Evolutionary conservation across 129 eudicot species (phyloP).

Genomic region (Flaveria trinervia): DNA sequence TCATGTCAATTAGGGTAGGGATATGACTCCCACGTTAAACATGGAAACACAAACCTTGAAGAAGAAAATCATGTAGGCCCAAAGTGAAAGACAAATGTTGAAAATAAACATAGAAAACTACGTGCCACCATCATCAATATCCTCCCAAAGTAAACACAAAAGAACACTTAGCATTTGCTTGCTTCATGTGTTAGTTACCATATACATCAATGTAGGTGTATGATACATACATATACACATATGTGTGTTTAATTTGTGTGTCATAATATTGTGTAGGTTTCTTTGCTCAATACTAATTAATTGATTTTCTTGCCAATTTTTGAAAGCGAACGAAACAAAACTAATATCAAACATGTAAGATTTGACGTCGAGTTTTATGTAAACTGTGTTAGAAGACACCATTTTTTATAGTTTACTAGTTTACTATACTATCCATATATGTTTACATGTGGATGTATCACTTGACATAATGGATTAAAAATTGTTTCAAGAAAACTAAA

Average conservation of each 20-base stretch:
- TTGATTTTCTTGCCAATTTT: neutral
- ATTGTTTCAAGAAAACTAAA: neutral
- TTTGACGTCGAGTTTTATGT: neutral
- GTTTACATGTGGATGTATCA: neutral
- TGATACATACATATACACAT: constrained; percentile 17
- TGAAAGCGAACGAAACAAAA: neutral
- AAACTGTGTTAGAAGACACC: neutral
- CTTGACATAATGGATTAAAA: neutral
- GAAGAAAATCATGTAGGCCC: constrained; percentile 35
- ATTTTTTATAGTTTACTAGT: too few relatives aligned
- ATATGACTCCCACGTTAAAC: constrained; percentile 38
- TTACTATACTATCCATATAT: neutral
- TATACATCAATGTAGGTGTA: constrained; percentile 33
- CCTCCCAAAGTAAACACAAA: constrained; percentile 24
- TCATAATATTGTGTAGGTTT: neutral
- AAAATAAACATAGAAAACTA: constrained; percentile 28
- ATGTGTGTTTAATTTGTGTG: neutral
- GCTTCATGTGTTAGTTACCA: constrained; percentile 34
- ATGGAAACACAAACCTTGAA: constrained; percentile 30
- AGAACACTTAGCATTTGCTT: constrained; percentile 25
- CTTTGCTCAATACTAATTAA: neutral
- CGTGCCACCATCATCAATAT: constrained; percentile 35
- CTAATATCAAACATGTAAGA: neutral
- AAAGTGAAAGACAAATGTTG: constrained; percentile 34
- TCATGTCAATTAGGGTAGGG: constrained; percentile 33